These are phyloP conservation scores for Xylaria sp. DNA, from an alignment of 2,329 filamentous ascomycete genomes.

Conservation along the genomic window DNA sequence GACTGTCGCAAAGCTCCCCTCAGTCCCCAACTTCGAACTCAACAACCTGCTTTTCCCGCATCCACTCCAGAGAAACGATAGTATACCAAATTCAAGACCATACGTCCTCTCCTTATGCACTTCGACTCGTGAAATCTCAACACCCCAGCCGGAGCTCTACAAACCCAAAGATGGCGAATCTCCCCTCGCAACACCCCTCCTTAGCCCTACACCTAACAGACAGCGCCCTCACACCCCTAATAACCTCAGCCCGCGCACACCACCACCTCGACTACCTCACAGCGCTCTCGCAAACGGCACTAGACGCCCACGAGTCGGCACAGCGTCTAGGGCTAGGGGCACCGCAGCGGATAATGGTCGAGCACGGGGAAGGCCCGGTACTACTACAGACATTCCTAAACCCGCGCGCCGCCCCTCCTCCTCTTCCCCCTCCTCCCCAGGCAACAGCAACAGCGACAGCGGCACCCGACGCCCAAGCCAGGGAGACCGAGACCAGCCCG, in stretches of 20 bases:
- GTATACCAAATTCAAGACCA: background rate
- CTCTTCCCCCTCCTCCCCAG: no score
- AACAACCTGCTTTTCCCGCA: no score
- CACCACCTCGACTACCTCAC: constrained; percentile 62
- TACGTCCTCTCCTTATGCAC: background rate
- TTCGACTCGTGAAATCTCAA: background rate
- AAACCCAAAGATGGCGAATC: constrained; percentile 52
- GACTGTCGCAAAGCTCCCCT: background rate
- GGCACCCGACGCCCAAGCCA: no score
- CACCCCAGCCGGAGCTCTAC: background rate
- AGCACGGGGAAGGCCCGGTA: constrained; percentile 55
- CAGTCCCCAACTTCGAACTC: background rate
- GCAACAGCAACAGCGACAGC: background rate
- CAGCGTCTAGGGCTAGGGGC: constrained; percentile 63
- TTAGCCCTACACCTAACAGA: constrained; percentile 68
- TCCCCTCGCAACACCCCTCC: constrained; percentile 61
- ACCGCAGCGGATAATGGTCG: constrained; percentile 68
- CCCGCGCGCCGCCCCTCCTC: no score
- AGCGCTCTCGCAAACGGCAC: constrained; percentile 62
- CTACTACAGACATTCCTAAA: constrained; percentile 30
- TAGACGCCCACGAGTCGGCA: constrained; percentile 64
- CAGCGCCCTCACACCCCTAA: constrained; percentile 65
- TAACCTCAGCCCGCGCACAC: constrained; percentile 59
- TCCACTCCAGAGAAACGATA: no score
- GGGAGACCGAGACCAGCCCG: background rate